Evolutionary conservation across 305 asterid species (phyloP).

Genomic region (Fraxinus baroniana): DNA sequence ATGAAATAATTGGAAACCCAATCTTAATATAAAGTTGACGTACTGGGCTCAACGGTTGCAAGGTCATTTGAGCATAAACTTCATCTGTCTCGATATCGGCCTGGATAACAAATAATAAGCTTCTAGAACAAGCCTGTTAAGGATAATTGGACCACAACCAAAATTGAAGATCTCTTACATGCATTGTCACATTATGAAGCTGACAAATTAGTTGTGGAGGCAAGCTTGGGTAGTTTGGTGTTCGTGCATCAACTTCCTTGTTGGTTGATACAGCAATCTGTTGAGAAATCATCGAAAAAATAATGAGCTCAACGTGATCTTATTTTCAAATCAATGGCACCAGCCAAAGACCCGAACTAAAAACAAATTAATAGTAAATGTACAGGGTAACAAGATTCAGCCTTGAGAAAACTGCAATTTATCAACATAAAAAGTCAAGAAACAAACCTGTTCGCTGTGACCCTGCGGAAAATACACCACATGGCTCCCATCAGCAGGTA

Average conservation of each 20-base stretch:
- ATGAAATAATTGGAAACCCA: background rate
- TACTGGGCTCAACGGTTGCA: too few relatives aligned
- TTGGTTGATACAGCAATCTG: constrained; percentile 68
- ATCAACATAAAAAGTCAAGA: constrained; percentile 1
- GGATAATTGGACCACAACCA: constrained; percentile 10
- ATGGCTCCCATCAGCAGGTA: constrained; percentile 69
- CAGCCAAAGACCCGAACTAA: background rate
- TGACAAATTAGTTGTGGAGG: constrained; percentile 69
- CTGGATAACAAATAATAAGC: background rate
- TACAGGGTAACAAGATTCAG: background rate
- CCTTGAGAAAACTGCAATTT: background rate
- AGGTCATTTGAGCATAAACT: too few relatives aligned
- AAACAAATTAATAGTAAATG: background rate
- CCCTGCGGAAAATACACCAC: constrained; percentile 88
- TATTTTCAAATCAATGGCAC: background rate
- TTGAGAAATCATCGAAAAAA: constrained; percentile 6
- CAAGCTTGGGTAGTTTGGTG: constrained; percentile 61
- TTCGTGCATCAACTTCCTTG: constrained; percentile 62
- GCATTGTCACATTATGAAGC: constrained; percentile 68
- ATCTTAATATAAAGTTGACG: too few relatives aligned
- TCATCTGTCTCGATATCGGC: too few relatives aligned
- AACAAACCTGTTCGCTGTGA: constrained; percentile 72
- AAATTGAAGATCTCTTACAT: constrained; percentile 34
- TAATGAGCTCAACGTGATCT: background rate
- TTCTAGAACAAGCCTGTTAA: background rate